A percentile compares a stretch with the other conserved stretches of the same genome.
phyloP scores from a whole-genome alignment of 2,329 filamentous ascomycete species.

The Akanthomyces uredinophilus region DNA sequence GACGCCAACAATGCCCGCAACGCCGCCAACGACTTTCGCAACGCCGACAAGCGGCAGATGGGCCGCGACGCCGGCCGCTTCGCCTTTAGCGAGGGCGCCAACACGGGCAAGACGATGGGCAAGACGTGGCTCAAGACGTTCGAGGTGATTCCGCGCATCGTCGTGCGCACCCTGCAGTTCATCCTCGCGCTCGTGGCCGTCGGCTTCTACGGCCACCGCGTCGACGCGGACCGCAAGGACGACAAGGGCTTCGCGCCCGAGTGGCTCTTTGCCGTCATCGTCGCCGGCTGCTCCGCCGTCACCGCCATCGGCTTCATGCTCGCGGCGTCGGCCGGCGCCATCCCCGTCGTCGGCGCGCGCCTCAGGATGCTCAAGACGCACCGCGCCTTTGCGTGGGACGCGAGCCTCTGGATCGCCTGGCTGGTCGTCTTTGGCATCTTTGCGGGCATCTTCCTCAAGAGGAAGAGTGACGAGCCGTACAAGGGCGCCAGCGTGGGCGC shows the following conservation, averaged over 20 bases:
- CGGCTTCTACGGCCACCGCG: constrained; percentile 62
- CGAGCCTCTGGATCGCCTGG: constrained; percentile 47
- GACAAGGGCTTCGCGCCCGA: constrained; percentile 42
- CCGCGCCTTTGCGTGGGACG: constrained; percentile 41
- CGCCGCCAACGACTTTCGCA: constrained; percentile 26
- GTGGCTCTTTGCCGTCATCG: constrained; percentile 61
- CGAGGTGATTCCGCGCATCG: constrained; percentile 42
- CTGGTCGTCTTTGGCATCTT: constrained; percentile 68
- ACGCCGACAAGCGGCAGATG: constrained; percentile 29
- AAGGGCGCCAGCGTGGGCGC: constrained; percentile 36
- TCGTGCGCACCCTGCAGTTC: constrained; percentile 63
- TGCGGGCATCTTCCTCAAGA: constrained; percentile 62
- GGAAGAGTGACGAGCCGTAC: constrained; percentile 47
- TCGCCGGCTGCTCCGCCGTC: constrained; percentile 49
- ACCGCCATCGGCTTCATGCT: constrained; percentile 43
- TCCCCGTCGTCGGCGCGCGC: constrained; percentile 29
- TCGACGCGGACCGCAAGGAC: constrained; percentile 39
- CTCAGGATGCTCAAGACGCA: constrained; percentile 35
- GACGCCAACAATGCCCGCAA: constrained; percentile 24
- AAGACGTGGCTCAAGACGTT: constrained; percentile 42
- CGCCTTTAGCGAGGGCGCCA: constrained; percentile 31
- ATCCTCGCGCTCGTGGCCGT: constrained; percentile 63
- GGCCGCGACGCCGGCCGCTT: constrained; percentile 29
- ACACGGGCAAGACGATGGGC: constrained; percentile 36
- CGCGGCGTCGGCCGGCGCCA: constrained; percentile 31